Conservation (phyloP, 306 rosid species). For the Benincasa hispida region DNA sequence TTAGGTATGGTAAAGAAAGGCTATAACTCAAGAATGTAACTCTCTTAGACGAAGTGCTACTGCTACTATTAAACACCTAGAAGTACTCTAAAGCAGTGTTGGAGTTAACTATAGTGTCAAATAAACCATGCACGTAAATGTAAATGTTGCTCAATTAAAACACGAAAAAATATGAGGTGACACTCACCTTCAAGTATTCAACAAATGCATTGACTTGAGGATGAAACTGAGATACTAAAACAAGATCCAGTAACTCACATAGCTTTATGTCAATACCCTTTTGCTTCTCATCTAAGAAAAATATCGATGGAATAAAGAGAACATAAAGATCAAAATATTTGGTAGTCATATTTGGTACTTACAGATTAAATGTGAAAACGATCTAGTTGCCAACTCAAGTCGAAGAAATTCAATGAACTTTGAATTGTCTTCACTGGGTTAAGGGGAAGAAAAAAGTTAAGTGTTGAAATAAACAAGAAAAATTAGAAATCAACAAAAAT, state of each 20-base stretch:
- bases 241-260: constrained; percentile 72
- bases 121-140: not conserved
- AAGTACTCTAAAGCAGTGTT: not conserved
- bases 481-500: no score
- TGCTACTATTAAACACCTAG: not conserved
- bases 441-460: no score
- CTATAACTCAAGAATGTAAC: not conserved
- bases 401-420: no score
- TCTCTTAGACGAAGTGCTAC: not conserved
- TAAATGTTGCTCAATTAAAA: not conserved
- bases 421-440: no score
- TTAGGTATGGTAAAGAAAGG: not conserved
- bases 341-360: no score
- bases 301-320: constrained; percentile 1
- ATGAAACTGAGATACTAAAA: constrained; percentile 59
- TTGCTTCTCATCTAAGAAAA: constrained; percentile 86
- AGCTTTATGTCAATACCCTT: constrained; percentile 95
- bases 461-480: no score
- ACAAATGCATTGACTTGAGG: constrained; percentile 59
- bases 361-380: no score
- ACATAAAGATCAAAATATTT: constrained; percentile 1
- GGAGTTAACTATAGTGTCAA: not conserved
- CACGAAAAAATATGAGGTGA: constrained; percentile 5
- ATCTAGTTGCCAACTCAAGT: no score
- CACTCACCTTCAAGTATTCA: constrained; percentile 78